Evolutionary conservation across 164 flowering plant species (phyloP).

Genomic region (Aristolochia californica): DNA sequence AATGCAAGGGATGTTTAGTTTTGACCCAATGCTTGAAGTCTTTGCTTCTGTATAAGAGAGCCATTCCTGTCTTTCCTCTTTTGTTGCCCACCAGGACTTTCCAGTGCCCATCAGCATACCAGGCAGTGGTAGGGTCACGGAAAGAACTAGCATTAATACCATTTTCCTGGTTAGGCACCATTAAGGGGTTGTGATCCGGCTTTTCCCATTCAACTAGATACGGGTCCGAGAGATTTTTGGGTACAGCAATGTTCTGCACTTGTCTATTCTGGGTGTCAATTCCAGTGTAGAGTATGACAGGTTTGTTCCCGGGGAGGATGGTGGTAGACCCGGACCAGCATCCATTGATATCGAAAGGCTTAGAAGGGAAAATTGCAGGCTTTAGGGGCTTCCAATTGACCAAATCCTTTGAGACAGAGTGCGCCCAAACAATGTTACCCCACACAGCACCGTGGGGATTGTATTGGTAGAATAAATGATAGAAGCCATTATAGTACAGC

Average conservation of each 20-base stretch:
- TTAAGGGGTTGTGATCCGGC: slow-evolving; percentile 27
- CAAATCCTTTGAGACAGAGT: slow-evolving; percentile 37
- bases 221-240: slow-evolving; percentile 36
- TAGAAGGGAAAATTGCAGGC: slow-evolving; percentile 25
- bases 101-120: slow-evolving; percentile 47
- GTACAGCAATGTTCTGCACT: slow-evolving; percentile 37
- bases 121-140: slow-evolving; percentile 42
- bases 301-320: slow-evolving; percentile 32
- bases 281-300: slow-evolving; percentile 46
- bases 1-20: slow-evolving; percentile 58
- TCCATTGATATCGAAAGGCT: slow-evolving; percentile 31
- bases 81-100: slow-evolving; percentile 43
- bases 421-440: slow-evolving; percentile 50
- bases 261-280: slow-evolving; percentile 15
- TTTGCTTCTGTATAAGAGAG: slow-evolving; percentile 43
- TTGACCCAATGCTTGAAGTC: slow-evolving; percentile 54
- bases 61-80: slow-evolving; percentile 35
- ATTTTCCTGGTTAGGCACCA: slow-evolving; percentile 12
- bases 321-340: slow-evolving; percentile 50
- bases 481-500: slow-evolving; percentile 25
- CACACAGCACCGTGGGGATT: slow-evolving; percentile 35
- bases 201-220: slow-evolving; percentile 36
- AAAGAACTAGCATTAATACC: slow-evolving; percentile 20
- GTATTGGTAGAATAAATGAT: slow-evolving; percentile 36
- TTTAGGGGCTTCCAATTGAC: slow-evolving; percentile 36